phyloP scores from a whole-genome alignment of 2,329 filamentous ascomycete species.

The Podosphaera fusca region DNA sequence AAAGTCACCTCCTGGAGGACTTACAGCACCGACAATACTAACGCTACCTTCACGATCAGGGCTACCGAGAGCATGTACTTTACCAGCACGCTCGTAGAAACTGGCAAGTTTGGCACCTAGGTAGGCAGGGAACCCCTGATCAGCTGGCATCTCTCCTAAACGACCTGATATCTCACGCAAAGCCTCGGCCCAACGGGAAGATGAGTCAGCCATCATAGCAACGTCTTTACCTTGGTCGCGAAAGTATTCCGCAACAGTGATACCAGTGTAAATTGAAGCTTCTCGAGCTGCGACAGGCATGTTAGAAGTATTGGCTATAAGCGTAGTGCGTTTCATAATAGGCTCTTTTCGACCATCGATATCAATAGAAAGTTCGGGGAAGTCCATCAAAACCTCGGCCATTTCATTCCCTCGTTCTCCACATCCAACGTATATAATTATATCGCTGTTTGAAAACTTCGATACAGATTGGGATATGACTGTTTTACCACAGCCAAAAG shows the following conservation, averaged over 20 bases:
- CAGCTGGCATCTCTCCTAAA: conserved; percentile 97
- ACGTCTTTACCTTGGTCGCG: conserved; percentile 91
- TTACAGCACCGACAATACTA: conserved; percentile 93
- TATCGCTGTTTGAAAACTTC: conserved; percentile 98
- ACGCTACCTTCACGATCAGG: conserved; percentile 79
- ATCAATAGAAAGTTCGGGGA: conserved; percentile 90
- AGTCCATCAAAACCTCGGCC: conserved; percentile 99
- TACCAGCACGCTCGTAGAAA: conserved; percentile 96
- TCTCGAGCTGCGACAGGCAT: conserved; percentile 98
- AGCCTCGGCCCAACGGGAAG: conserved; percentile 94
- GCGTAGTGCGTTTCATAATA: conserved; percentile 98
- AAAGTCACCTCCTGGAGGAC: conserved; percentile 94
- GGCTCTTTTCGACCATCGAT: conserved; percentile 87
- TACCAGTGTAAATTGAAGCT: conserved; percentile 94
- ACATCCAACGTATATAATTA: conserved; percentile 90
- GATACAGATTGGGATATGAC: conserved; percentile 97
- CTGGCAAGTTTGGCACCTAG: conserved; percentile 89
- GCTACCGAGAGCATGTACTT: conserved; percentile 64
- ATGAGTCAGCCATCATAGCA: conserved; percentile 98
- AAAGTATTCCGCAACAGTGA: conserved; percentile 79
- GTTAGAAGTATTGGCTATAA: conserved; percentile 98
- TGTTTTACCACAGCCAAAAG: conserved; percentile 97
- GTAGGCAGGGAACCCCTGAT: conserved; percentile 98
- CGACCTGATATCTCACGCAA: conserved; percentile 96
- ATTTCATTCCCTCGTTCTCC: conserved; percentile 95